Evolutionary conservation across 2,329 filamentous ascomycete genomes (phyloP).

Genomic region (Didymella pinodella): DNA sequence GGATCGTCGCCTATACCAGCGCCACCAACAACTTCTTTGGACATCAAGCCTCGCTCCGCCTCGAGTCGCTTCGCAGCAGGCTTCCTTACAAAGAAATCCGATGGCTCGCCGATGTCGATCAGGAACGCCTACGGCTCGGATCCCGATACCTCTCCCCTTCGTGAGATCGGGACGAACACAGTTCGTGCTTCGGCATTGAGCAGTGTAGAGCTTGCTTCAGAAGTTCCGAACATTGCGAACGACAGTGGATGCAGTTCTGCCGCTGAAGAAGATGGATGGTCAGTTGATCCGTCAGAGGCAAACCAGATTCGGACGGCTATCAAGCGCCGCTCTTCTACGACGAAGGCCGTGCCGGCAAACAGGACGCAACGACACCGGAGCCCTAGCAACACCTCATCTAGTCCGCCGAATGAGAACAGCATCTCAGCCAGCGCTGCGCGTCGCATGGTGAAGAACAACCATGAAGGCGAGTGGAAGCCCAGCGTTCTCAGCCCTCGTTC

Average conservation of each 20-base stretch:
- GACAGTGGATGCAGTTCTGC: conserved; percentile 45
- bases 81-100: conserved; percentile 74
- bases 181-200: conserved; percentile 61
- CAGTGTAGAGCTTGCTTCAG: conserved; percentile 56
- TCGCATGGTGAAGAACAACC: conserved; percentile 70
- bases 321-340: conserved; percentile 60
- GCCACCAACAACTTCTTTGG: conserved; percentile 66
- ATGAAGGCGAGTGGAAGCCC: conserved; percentile 62
- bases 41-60: conserved; percentile 59
- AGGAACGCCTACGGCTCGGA: conserved; percentile 68
- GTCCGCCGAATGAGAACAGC: conserved; percentile 64
- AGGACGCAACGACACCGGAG: conserved; percentile 63
- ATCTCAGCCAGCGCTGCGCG: conserved; percentile 71
- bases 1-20: conserved; percentile 66
- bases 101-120: conserved; percentile 69
- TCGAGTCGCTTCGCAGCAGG: conserved; percentile 86
- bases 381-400: conserved; percentile 58
- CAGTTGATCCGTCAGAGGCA: conserved; percentile 59
- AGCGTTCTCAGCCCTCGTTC: conserved; percentile 69
- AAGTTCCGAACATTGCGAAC: conserved; percentile 37
- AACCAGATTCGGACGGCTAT: conserved; percentile 65
- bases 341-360: conserved; percentile 50
- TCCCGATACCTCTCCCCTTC: conserved; percentile 58
- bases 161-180: conserved; percentile 56
- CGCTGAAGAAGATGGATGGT: conserved; percentile 61